Evolutionary conservation across 768 basidiomycete species (phyloP).

Genomic region (Tulasnella sp.): DNA sequence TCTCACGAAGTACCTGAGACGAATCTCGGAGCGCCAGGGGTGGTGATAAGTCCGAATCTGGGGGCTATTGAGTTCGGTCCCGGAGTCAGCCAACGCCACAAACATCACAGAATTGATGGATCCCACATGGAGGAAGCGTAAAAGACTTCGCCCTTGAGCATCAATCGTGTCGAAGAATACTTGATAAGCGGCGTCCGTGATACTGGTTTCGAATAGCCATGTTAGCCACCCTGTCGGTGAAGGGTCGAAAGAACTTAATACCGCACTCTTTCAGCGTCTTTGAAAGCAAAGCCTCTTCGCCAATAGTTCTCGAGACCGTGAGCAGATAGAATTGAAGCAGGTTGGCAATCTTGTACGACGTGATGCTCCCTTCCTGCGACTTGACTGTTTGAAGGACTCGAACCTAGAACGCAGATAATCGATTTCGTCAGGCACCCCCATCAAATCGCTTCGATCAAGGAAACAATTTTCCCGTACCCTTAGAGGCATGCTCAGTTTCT

Average conservation of each 20-base stretch:
- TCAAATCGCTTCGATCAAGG: background rate
- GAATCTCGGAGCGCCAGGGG: constrained; percentile 82
- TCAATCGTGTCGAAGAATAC: constrained; percentile 89
- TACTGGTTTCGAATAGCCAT: constrained; percentile 50
- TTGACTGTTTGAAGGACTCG: constrained; percentile 92
- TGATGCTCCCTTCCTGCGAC: constrained; percentile 91
- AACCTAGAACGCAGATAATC: constrained; percentile 53
- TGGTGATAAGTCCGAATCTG: constrained; percentile 68
- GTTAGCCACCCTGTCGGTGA: background rate
- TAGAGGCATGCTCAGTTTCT: constrained; percentile 84
- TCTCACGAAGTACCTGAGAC: constrained; percentile 79
- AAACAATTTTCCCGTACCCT: constrained; percentile 55
- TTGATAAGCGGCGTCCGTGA: constrained; percentile 77
- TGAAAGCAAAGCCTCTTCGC: constrained; percentile 76
- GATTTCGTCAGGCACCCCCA: no score
- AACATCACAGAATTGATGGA: background rate
- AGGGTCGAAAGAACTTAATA: background rate
- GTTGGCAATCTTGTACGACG: constrained; percentile 90
- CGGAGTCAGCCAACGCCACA: background rate
- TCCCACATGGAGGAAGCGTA: constrained; percentile 53
- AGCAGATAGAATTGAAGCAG: constrained; percentile 92
- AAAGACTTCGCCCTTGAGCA: constrained; percentile 68
- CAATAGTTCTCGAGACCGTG: constrained; percentile 92
- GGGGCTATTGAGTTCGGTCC: constrained; percentile 40
- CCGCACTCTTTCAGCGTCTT: constrained; percentile 77